phyloP scores from a whole-genome alignment of 129 eudicot genomes.

The Tagetes patula region DNA sequence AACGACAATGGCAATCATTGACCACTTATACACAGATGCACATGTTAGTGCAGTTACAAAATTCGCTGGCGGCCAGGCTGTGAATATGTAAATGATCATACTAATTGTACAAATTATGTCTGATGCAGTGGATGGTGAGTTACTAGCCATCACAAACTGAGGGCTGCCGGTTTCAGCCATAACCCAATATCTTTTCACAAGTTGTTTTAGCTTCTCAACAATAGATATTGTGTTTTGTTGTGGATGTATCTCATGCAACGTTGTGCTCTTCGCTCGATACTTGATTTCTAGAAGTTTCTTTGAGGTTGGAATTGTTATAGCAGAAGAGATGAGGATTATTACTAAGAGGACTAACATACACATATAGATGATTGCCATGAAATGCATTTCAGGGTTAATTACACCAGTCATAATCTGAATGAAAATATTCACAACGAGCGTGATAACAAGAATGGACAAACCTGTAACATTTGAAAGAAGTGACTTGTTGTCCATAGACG shows the following conservation, averaged over 20 bases:
- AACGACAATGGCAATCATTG: background rate
- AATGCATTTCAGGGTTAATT: background rate
- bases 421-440: conserved; percentile 27
- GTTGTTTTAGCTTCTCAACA: conserved; percentile 11
- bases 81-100: background rate
- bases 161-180: conserved; percentile 26
- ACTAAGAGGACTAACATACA: conserved; percentile 16
- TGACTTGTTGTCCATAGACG: conserved; percentile 33
- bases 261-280: conserved; percentile 3
- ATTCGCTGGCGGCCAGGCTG: no score
- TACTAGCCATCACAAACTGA: conserved; percentile 25
- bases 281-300: conserved; percentile 4
- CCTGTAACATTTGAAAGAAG: conserved; percentile 34
- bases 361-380: background rate
- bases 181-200: conserved; percentile 17
- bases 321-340: conserved; percentile 2
- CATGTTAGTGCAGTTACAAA: background rate
- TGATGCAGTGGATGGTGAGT: background rate
- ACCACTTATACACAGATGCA: background rate
- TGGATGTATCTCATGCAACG: background rate
- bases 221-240: background rate
- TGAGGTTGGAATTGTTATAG: conserved; percentile 16
- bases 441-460: conserved; percentile 40
- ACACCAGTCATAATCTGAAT: conserved; percentile 18
- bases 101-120: conserved; percentile 2